These are phyloP conservation scores for Acer yangbiense DNA, from an alignment of 345 rosid species.

Conservation along the genomic window DNA sequence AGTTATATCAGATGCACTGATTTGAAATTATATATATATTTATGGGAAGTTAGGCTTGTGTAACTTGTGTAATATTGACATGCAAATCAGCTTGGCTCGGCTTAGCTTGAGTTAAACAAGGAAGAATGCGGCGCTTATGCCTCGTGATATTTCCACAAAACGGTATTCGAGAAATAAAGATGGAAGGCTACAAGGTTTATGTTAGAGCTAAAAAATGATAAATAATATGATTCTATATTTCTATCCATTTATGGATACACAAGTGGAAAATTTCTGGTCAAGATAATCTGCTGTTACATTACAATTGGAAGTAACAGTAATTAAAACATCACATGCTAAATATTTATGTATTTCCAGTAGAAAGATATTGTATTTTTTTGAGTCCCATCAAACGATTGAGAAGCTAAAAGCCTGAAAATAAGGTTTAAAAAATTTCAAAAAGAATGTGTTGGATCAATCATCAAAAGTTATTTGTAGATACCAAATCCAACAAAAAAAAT, in stretches of 20 bases:
- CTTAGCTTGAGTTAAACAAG: not conserved
- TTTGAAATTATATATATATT: no score
- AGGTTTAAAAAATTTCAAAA: not conserved
- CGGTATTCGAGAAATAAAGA: no score
- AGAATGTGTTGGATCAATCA: not conserved
- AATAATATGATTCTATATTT: not conserved
- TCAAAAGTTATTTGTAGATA: not conserved
- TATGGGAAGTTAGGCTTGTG: not conserved
- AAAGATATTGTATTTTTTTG: no score
- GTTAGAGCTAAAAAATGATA: not conserved
- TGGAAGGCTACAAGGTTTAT: not conserved
- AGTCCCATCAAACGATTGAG: slow-evolving; percentile 9
- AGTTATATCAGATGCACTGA: no score
- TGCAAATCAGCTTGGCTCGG: not conserved
- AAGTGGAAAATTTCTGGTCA: not conserved
- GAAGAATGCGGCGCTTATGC: not conserved
- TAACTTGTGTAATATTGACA: not conserved
- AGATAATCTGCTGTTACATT: not conserved
- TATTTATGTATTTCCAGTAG: no score
- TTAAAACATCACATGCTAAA: no score
- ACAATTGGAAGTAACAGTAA: not conserved
- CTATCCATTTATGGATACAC: not conserved
- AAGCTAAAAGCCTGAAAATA: not conserved
- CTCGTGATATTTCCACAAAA: slow-evolving; percentile 2
- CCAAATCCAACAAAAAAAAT: not conserved